Evolutionary conservation across 2,329 filamentous ascomycete genomes (phyloP), one percentile per base, ranked within the genome.

Genomic region (Orbilia javanica): DNA sequence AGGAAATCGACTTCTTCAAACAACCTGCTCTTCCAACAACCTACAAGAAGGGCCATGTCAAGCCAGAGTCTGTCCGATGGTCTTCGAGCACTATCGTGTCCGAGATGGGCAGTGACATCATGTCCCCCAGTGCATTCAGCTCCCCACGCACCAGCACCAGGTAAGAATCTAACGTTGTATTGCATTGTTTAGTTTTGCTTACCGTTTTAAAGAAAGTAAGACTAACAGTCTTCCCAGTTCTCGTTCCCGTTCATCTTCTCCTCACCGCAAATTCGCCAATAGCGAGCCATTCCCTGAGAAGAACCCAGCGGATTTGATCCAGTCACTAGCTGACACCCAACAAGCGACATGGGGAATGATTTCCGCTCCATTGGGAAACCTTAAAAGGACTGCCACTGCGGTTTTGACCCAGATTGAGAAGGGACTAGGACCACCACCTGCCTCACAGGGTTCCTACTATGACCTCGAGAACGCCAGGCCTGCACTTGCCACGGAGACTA

Each of bases 331-430:
- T 87, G 88, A 83, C 86, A 93, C 85, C 90, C 90, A 60, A 88
- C 91, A 57, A 87, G 96, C 70, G 90, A 90, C 82, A 90, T 91
- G 80, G 85, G 94, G 48, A 88, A 89, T 7, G 44, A 83, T 81
- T 29, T 92, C 94, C 0, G 73, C 73, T 27, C 73, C 73, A 13
- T 57, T 78, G 15, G 90, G 90, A 80, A 94, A 93, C 81, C 85
- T 97, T 81, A 93, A 93, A 83, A 89, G 90, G 42, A 95, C 93
- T 0, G 93, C 94, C n/a, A 92, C 90, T 39, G 92, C 91, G 79
- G 87, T 97, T 72, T 93, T 97, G 89, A 92, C 90, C 80, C 94
- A 97, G 83, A 97, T 93, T 93, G 95, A 98, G 85, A 93, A 90
- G 84, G 92, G 89, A 80, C 85, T 94, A 13, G 89, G 88, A 1